Conservation (phyloP, 2,329 filamentous ascomycete genomes). For the Penicillium sumatraense region DNA sequence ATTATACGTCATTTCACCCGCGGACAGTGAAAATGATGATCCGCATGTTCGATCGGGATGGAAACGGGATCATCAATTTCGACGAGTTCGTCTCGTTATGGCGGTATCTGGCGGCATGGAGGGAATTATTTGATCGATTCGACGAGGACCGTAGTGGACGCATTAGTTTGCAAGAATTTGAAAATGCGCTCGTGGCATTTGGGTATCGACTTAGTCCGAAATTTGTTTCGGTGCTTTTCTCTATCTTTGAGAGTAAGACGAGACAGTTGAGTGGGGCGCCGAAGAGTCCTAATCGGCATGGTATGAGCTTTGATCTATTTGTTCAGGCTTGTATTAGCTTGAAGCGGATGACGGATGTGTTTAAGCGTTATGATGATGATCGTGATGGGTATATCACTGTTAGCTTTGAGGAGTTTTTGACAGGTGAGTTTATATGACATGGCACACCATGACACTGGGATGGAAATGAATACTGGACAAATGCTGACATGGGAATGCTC, state of each 20-base stretch:
- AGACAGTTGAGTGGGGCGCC: conserved; percentile 45
- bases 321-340: conserved; percentile 96
- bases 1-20: conserved; percentile 91
- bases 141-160: conserved; percentile 85
- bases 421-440: conserved; percentile 55
- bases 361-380: conserved; percentile 98
- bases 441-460: no score
- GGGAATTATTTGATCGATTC: conserved; percentile 92
- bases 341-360: conserved; percentile 98
- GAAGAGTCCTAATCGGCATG: conserved; percentile 48
- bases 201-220: conserved; percentile 84
- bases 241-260: conserved; percentile 74
- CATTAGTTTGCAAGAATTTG: conserved; percentile 85
- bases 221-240: conserved; percentile 85
- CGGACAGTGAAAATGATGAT: conserved; percentile 99
- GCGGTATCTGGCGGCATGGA: conserved; percentile 94
- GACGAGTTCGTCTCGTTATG: conserved; percentile 96
- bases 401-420: conserved; percentile 80
- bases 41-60: conserved; percentile 96
- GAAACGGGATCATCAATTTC: conserved; percentile 86
- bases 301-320: conserved; percentile 93
- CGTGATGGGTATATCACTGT: conserved; percentile 89
- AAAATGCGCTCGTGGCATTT: conserved; percentile 87
- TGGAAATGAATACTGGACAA: neutral
- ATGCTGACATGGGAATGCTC: neutral